Evolutionary conservation across 306 rosid genomes (phyloP).

Genomic region (Begonia loranthoides): DNA sequence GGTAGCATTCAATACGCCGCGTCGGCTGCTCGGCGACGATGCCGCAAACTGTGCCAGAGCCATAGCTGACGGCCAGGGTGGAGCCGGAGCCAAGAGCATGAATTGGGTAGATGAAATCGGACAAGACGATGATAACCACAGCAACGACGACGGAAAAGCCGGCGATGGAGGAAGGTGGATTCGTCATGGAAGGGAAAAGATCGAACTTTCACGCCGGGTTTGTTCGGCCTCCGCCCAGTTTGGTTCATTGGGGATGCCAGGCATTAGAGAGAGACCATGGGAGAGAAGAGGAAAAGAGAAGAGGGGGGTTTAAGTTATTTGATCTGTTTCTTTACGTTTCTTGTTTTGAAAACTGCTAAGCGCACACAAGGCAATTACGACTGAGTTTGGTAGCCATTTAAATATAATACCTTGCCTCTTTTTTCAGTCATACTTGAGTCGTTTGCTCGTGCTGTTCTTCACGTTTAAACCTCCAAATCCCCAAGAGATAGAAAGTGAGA

Average conservation of each 20-base stretch:
- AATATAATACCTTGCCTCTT: too few species aligned
- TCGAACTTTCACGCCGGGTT: slow-evolving; percentile 11
- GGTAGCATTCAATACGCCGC: slow-evolving; percentile 52
- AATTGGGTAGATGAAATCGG: slow-evolving; percentile 13
- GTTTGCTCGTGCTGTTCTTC: too few species aligned
- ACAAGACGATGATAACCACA: not conserved
- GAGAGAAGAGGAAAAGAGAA: slow-evolving; percentile 2
- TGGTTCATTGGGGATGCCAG: slow-evolving; percentile 44
- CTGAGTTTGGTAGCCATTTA: slow-evolving; percentile 13
- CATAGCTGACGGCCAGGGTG: slow-evolving; percentile 46
- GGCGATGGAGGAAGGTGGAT: slow-evolving; percentile 14
- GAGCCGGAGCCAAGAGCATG: slow-evolving; percentile 63
- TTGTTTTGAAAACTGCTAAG: not conserved
- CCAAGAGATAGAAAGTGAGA: too few species aligned
- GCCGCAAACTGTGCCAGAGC: slow-evolving; percentile 57
- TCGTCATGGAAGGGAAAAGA: slow-evolving; percentile 48
- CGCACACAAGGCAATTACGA: not conserved
- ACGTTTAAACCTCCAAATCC: too few species aligned
- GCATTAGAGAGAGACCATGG: slow-evolving; percentile 3
- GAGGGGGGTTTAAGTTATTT: not conserved
- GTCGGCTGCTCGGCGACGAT: slow-evolving; percentile 30
- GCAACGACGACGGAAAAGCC: slow-evolving; percentile 2
- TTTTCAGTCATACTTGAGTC: too few species aligned
- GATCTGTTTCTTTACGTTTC: not conserved
- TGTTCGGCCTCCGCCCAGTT: slow-evolving; percentile 19